These are phyloP conservation scores for Paraurostyla sp. DNA, from an alignment of 73 alveolate genomes.

Conservation along the genomic window DNA sequence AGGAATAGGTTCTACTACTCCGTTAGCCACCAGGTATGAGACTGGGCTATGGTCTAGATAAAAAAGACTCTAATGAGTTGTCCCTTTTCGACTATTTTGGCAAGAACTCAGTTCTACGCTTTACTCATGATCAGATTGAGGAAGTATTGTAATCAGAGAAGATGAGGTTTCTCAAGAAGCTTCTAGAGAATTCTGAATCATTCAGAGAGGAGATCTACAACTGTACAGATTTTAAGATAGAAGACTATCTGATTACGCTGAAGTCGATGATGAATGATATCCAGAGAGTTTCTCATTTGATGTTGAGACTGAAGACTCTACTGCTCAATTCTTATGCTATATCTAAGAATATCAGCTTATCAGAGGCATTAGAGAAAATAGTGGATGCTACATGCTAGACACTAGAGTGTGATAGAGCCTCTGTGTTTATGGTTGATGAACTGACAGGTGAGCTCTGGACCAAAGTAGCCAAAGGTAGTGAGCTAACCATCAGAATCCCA, in stretches of 20 bases:
- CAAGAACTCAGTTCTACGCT: constrained; percentile 36
- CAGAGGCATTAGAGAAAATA: constrained; percentile 55
- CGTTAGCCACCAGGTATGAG: constrained; percentile 43
- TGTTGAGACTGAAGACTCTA: constrained; percentile 41
- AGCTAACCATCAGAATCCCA: constrained; percentile 69
- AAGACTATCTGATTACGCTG: constrained; percentile 29
- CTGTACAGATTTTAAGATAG: constrained; percentile 57
- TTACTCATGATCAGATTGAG: constrained; percentile 48
- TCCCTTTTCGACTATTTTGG: constrained; percentile 46
- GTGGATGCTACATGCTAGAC: constrained; percentile 46
- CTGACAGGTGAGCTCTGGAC: constrained; percentile 79
- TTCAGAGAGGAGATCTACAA: constrained; percentile 59
- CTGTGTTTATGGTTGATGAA: constrained; percentile 80
- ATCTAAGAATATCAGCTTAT: constrained; percentile 34
- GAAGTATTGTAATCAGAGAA: constrained; percentile 24
- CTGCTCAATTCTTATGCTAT: constrained; percentile 40
- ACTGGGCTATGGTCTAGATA: constrained; percentile 35
- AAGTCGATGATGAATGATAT: constrained; percentile 54
- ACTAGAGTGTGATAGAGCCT: constrained; percentile 83
- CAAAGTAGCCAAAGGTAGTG: constrained; percentile 76
- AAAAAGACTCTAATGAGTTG: constrained; percentile 13
- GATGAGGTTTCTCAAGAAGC: background rate
- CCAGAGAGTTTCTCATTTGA: constrained; percentile 34
- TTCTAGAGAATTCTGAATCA: constrained; percentile 30
- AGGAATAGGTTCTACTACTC: background rate